Evolutionary conservation across 2,329 filamentous ascomycete genomes (phyloP), one percentile per base, ranked within the genome.

Genomic region (Dichotomopilus funicola): DNA sequence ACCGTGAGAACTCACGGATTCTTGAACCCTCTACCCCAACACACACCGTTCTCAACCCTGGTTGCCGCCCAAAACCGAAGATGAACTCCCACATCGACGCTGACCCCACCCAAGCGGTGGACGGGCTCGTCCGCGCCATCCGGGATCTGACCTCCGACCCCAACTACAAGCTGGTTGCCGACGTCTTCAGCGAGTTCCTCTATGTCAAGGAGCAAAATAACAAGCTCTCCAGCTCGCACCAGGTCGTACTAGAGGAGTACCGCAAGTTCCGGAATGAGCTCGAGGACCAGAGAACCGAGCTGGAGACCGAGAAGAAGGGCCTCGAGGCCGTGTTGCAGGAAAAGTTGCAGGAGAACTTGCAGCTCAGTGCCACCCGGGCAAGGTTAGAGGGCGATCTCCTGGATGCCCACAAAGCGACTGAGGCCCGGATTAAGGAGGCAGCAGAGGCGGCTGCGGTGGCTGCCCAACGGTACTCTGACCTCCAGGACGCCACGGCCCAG

Each of bases 101-200:
- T 34, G 62, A 63, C 47, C 62, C 61, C 42, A 58, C 60, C 27
- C 61, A 65, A 35, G 63, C 64, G 10, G 63, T 70, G n/a, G 67
- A 68, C 51, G 66, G 65, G 33, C 62, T 70, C 9, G 67, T 70
- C 13, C 64, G 66, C 4, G 68, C 68, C 53, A 68, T 70, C 59
- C 67, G 66, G 49, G 63, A 65, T 56, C 62, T 70, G 34, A 65
- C 67, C 0, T 63, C 67, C 5, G 68, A 70, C 50, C 57, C 64
- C 55, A 70, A 68, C 59, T 70, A 70, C 64, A 68, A 68, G 61
- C 59, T 68, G 9, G 63, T 70, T 9, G 63, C 66, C 54, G 65
- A 67, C 46, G 64, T 70, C 48, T 70, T 69, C 56, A 64, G 61
- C 53, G 67, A 70, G 53, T 66, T 67, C 44, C 62, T 67, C n/a